Percentiles rank a stretch among this genome's conserved stretches.
Conservation (phyloP, 1,139 yeast species). For the Hanseniaspora sp. region DNA sequence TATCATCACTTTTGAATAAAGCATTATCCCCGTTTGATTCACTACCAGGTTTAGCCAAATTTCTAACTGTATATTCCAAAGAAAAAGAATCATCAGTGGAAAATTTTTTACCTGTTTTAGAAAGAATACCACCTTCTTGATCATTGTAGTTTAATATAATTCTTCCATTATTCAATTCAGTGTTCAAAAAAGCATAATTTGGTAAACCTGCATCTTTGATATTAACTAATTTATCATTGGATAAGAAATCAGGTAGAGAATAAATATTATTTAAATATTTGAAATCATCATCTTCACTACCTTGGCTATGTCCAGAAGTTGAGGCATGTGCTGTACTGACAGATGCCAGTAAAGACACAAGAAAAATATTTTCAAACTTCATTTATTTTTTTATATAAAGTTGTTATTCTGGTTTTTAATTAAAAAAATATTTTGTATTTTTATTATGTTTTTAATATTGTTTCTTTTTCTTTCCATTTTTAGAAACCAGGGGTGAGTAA, state of each 20-base stretch:
- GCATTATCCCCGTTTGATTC: background rate
- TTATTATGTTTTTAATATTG: too few relatives aligned
- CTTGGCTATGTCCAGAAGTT: background rate
- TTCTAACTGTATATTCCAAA: constrained; percentile 11
- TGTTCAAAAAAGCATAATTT: constrained; percentile 7
- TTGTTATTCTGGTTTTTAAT: too few relatives aligned
- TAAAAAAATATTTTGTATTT: too few relatives aligned
- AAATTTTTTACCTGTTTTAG: constrained; percentile 10
- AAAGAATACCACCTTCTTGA: constrained; percentile 5
- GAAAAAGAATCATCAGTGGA: constrained; percentile 2
- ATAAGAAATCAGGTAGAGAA: constrained; percentile 11
- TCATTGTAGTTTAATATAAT: constrained; percentile 7
- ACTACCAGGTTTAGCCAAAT: constrained; percentile 2
- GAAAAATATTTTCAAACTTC: background rate
- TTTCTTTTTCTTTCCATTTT: background rate
- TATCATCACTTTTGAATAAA: constrained; percentile 10
- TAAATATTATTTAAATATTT: constrained; percentile 6
- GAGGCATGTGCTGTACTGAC: background rate
- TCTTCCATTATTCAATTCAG: constrained; percentile 11
- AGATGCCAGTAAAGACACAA: background rate
- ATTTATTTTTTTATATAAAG: background rate
- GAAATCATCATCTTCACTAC: constrained; percentile 11
- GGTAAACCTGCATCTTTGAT: constrained; percentile 14
- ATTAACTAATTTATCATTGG: constrained; percentile 6
- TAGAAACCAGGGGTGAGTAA: background rate